Evolutionary conservation across 768 basidiomycete species (phyloP), one percentile per base, ranked within the genome.

Genomic region (Hypsizygus marmoreus): DNA sequence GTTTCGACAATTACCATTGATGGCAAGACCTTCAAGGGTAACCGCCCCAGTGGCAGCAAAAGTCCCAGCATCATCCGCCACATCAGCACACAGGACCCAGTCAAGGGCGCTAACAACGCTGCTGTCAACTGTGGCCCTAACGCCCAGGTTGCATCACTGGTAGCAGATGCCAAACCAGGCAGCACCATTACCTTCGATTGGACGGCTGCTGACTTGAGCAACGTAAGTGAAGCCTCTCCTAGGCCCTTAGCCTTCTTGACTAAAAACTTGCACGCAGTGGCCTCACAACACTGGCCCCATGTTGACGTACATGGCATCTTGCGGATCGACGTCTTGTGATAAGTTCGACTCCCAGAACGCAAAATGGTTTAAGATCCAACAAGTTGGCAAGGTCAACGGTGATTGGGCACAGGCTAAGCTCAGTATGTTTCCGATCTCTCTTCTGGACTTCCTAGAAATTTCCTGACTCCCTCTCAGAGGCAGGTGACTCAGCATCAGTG

Each of bases 331-430:
- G 0, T 63, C 78, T 2, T 88, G 87, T 64, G 74, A 75, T 57
- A 64, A 81, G 56, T 86, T 82, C 64, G 70, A 86, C 54, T 55
- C 79, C 5, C 69, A 74, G 12, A 55, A 70, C 16, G 82, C 84
- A 7, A 71, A 80, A 56, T 90, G 84, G 84, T 87, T 89, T 77
- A 89, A 89, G 73, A 81, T 86, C 45, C 64, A 76, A 23, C 73
- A 84, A 57, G 67, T 69, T 2, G 81, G 69, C 10, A 64, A 76
- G 32, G 45, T 60, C 7, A 61, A 61, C 2, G 62, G 66, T 20
- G 56, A 66, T 3, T 86, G 84, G 85, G 68, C 65, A 2, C 84
- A 86, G 56, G 65, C 65, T 4, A 71, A 73, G 40, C 65, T 84
- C 53, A 75, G 80, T 82, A 53, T 35, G 79, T 72, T 11, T 40